A percentile compares a stretch with the other conserved stretches of the same genome.
Evolutionary conservation across 2,329 filamentous ascomycete genomes (phyloP).

Genomic region (Penicillium sp.): DNA sequence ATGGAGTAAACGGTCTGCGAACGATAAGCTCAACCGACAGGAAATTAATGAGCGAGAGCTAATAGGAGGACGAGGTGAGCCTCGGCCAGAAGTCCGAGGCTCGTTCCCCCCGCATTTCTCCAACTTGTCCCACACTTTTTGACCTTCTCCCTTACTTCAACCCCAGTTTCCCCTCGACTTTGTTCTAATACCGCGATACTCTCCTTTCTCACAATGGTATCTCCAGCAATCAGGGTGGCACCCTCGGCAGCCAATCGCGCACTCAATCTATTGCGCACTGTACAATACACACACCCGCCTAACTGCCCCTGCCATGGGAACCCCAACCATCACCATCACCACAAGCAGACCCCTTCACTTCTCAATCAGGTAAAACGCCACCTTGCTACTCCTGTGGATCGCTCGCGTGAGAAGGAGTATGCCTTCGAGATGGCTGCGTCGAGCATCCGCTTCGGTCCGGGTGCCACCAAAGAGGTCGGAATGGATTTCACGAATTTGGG

Average conservation of each 20-base stretch:
- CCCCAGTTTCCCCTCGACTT: conserved; percentile 1
- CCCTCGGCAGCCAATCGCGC: conserved; percentile 50
- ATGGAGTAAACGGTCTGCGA: neutral
- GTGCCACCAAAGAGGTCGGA: conserved; percentile 91
- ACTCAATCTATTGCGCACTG: conserved; percentile 72
- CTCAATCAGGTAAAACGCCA: conserved; percentile 59
- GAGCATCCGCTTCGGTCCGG: conserved; percentile 89
- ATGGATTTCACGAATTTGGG: conserved; percentile 97
- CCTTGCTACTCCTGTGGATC: conserved; percentile 75
- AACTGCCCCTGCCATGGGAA: conserved; percentile 92
- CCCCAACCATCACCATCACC: conserved; percentile 76
- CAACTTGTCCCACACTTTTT: conserved; percentile 18
- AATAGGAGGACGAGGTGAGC: neutral
- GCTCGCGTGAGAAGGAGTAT: conserved; percentile 82
- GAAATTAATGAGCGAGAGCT: neutral
- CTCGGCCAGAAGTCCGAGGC: conserved; percentile 26
- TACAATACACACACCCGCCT: conserved; percentile 86
- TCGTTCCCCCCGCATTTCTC: conserved; percentile 21
- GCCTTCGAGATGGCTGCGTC: conserved; percentile 98
- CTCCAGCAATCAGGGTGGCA: conserved; percentile 46
- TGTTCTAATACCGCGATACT: neutral
- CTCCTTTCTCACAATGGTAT: conserved; percentile 28
- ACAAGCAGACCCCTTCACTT: conserved; percentile 49
- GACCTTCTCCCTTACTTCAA: conserved; percentile 3
- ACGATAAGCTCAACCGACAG: neutral